Base-by-base conservation (phyloP, 345 rosid genomes). In the Adansonia digitata region DNA sequence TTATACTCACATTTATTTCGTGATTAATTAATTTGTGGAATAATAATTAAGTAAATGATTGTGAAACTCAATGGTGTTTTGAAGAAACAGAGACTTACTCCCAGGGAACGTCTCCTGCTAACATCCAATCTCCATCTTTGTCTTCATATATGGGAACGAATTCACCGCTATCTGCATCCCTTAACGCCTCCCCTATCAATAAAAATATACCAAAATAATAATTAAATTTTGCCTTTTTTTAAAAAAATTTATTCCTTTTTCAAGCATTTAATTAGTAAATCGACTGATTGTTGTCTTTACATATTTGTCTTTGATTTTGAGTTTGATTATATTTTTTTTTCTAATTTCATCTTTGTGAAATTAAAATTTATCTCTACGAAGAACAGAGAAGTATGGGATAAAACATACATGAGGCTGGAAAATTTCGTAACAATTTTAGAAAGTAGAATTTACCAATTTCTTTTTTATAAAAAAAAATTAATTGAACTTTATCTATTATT, bases 51-150 rank as follows among this genome's bases (percentile, higher is more conserved):
- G 0, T 7, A 29, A 12, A 5, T 22, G 11, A 43, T 2, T 7
- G 20, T 26, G 8, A 48, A 29, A 14, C 22, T 43, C 6, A 48
- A 48, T 48, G 24, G 42, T 15, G 39, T 14, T 46, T 14, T 46
- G 48, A 10, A 70, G 60, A 60, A 22, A 66, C 37, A 68, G 61
- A 87, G 61, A 87, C 91, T 76, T 88, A 94, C 94, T 85, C 86
- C 98, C 98, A 94, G 0, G 98, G 98, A 22, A 94, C 97, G 65
- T 94, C 98, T 83, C 97, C 98, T 2, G 87, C 97, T 10, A 92
- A 87, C 98, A 94, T 94, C 98, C 98, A 92, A 69, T 94, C 98
- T 53, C 97, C 97, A 48, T 94, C 98, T 74, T 85, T 92, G 81
- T 94, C 98, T 79, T 94, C 98, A 71, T 90, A 94, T 46, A 91